A percentile compares a stretch with the other conserved stretches of the same genome.
Evolutionary conservation across 164 flowering plant genomes (phyloP).

Genomic region (Saururus chinensis): DNA sequence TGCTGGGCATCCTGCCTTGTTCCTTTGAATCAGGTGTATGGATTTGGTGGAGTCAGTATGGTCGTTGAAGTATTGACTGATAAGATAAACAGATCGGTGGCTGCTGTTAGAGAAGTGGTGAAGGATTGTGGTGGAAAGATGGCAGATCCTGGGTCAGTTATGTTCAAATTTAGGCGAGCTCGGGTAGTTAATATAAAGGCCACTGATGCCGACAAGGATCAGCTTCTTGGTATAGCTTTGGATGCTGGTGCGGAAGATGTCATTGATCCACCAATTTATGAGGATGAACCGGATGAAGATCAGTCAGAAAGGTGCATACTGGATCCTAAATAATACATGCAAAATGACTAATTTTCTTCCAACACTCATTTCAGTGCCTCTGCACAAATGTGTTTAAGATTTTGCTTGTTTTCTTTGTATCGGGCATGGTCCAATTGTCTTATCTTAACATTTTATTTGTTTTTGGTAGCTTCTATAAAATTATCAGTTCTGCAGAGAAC

Average conservation of each 20-base stretch:
- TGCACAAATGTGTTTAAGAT: neutral
- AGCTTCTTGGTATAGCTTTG: conserved; percentile 67
- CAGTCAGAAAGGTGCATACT: conserved; percentile 49
- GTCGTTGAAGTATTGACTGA: conserved; percentile 87
- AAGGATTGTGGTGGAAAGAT: conserved; percentile 93
- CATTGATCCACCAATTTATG: conserved; percentile 67
- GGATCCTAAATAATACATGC: neutral
- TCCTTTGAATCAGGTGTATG: conserved; percentile 58
- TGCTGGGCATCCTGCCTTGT: neutral
- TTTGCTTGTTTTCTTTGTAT: neutral
- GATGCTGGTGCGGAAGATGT: conserved; percentile 98
- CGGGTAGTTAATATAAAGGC: conserved; percentile 71
- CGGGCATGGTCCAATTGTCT: neutral
- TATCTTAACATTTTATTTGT: neutral
- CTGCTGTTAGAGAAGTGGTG: conserved; percentile 68
- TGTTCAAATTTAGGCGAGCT: conserved; percentile 84
- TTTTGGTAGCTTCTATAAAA: conserved; percentile 49
- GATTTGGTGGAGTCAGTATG: conserved; percentile 88
- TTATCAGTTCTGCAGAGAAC: conserved; percentile 61
- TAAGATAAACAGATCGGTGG: conserved; percentile 82
- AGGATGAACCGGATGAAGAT: conserved; percentile 75
- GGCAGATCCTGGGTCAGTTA: conserved; percentile 94
- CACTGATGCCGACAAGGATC: conserved; percentile 72
- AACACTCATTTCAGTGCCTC: neutral
- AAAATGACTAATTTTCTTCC: neutral